Percentiles rank a stretch among this genome's conserved stretches.
Conservation (phyloP, 2,329 filamentous ascomycete species). For the Colletotrichum phormii region DNA sequence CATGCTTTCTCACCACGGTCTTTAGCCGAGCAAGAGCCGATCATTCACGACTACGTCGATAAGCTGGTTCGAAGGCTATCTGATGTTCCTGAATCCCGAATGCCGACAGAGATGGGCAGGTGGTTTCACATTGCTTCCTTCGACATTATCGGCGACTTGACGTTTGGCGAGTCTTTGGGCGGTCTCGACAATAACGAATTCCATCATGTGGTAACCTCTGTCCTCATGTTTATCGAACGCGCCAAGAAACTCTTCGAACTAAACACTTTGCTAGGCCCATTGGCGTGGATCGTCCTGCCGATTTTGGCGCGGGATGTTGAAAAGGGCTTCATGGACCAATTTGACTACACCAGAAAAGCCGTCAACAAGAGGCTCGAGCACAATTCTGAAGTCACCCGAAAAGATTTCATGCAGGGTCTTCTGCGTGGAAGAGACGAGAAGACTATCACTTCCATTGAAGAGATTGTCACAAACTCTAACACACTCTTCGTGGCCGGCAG, state of each 20-base stretch:
- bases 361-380: slow-evolving; percentile 28
- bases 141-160: slow-evolving; percentile 45
- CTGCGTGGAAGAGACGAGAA: slow-evolving; percentile 22
- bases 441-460: slow-evolving; percentile 1
- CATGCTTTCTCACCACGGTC: slow-evolving; percentile 44
- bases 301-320: too few relatives aligned
- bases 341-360: slow-evolving; percentile 7
- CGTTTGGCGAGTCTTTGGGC: slow-evolving; percentile 44
- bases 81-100: slow-evolving; percentile 26
- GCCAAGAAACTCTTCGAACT: slow-evolving; percentile 22
- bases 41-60: slow-evolving; percentile 42
- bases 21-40: slow-evolving; percentile 44
- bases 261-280: neutral
- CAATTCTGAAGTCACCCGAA: slow-evolving; percentile 9
- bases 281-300: neutral
- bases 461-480: slow-evolving; percentile 10
- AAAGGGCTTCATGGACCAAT: neutral
- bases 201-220: slow-evolving; percentile 41
- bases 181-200: slow-evolving; percentile 39
- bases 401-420: slow-evolving; percentile 38
- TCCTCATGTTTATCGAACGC: slow-evolving; percentile 37
- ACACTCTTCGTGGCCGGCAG: slow-evolving; percentile 43
- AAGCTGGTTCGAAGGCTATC: slow-evolving; percentile 39
- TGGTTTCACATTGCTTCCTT: slow-evolving; percentile 39
- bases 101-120: slow-evolving; percentile 6